Percentiles rank a stretch among this genome's conserved stretches.
phyloP scores from a whole-genome alignment of 305 asterid genomes.

The Salvia sclarea region DNA sequence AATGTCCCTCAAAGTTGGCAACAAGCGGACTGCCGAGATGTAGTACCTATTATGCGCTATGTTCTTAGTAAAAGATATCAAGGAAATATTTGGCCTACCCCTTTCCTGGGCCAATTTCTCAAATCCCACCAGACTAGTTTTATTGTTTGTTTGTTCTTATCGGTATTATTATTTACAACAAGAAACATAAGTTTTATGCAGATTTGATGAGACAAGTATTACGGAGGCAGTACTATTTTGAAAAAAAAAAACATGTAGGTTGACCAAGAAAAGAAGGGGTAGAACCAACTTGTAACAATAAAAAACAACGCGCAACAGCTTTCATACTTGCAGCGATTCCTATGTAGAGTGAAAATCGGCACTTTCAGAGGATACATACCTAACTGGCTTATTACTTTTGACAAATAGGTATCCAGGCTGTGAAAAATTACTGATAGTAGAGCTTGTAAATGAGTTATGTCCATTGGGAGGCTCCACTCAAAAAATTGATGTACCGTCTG shows the following conservation, averaged over 20 bases:
- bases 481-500: constrained; percentile 97
- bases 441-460: constrained; percentile 96
- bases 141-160: neutral
- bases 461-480: constrained; percentile 81
- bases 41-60: constrained; percentile 9
- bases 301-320: constrained; percentile 14
- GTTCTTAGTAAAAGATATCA: constrained; percentile 3
- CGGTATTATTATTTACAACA: neutral
- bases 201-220: neutral
- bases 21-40: neutral
- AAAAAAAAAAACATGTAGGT: neutral
- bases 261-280: constrained; percentile 8
- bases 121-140: constrained; percentile 15
- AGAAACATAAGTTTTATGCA: neutral
- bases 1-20: neutral
- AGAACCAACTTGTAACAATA: constrained; percentile 14
- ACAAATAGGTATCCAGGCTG: constrained; percentile 82
- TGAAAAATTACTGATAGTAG: constrained; percentile 83
- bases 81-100: constrained; percentile 11
- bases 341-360: constrained; percentile 1
- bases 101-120: constrained; percentile 20
- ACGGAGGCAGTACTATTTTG: neutral
- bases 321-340: constrained; percentile 4
- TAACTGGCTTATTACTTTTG: constrained; percentile 66
- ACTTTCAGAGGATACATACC: constrained; percentile 47